These are phyloP conservation scores for Cercospora sesami DNA, from an alignment of 2,329 filamentous ascomycete species.

Conservation along the genomic window DNA sequence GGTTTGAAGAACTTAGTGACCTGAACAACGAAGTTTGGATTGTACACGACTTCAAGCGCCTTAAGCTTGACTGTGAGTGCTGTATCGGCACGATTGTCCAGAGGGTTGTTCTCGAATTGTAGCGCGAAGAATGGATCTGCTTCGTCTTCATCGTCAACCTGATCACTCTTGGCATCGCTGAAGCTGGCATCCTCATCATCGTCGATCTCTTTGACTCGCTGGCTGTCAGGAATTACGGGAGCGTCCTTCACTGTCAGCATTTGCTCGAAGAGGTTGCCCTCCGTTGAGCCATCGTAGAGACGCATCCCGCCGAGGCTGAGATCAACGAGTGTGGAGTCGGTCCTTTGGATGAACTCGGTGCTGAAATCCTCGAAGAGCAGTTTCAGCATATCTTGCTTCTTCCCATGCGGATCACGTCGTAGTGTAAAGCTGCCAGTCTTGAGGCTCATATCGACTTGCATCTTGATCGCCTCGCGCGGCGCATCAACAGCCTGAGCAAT, in stretches of 20 bases:
- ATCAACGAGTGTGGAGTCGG: constrained; percentile 86
- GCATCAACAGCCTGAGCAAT: constrained; percentile 84
- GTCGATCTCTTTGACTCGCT: constrained; percentile 51
- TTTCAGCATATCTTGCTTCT: constrained; percentile 77
- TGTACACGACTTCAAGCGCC: constrained; percentile 96
- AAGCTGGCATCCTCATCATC: constrained; percentile 48
- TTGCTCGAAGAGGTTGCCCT: constrained; percentile 86
- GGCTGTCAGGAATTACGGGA: constrained; percentile 56
- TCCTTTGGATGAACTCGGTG: constrained; percentile 83
- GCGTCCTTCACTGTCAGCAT: constrained; percentile 95
- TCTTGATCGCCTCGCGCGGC: constrained; percentile 86
- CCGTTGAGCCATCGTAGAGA: constrained; percentile 92
- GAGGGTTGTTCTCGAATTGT: constrained; percentile 89
- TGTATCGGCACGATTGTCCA: constrained; percentile 89
- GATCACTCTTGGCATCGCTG: constrained; percentile 47
- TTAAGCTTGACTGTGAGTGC: constrained; percentile 88
- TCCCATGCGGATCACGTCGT: constrained; percentile 78
- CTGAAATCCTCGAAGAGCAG: constrained; percentile 93
- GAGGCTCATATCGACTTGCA: constrained; percentile 90
- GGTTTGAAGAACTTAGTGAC: constrained; percentile 95
- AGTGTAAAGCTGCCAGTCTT: constrained; percentile 95
- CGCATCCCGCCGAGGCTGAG: constrained; percentile 88
- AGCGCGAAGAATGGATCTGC: constrained; percentile 87
- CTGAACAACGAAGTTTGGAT: constrained; percentile 87
- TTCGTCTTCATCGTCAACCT: constrained; percentile 48